Evolutionary conservation across 495 filamentous ascomycete species (phyloP), one percentile per base, ranked within the genome.

Genomic region (Aspergillus coremiiformis): DNA sequence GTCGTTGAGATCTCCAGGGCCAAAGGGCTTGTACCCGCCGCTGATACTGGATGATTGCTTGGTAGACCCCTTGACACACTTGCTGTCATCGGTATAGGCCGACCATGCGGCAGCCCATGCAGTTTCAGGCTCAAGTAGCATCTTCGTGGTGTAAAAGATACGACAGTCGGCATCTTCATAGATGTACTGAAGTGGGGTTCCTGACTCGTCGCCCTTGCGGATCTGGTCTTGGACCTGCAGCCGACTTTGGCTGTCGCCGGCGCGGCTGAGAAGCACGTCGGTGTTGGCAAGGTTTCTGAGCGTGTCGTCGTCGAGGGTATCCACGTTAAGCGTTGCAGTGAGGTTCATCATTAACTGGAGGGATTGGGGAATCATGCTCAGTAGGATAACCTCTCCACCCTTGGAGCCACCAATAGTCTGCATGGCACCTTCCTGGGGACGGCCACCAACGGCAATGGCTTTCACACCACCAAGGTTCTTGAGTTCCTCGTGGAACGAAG

Each of bases 401-500:
- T 69, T 65, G 42, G 46, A 63, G 20, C 70, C 69, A 20, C 64
- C 62, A 17, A 67, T 53, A 20, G 62, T 63, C 58, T 77, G 73
- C 71, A 75, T 77, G 9, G 70, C 67, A 0, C 66, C 67, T n/a
- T 51, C 41, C 33, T 54, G 46, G 7, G 78, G 73, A 2, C 61
- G 66, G 0, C 79, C 78, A 33, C 79, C 78, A 22, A 72, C 65
- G 10, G 69, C 74, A 14, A 82, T 62, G n/a, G 68, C 70, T 6
- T 66, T 63, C 6, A 76, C 76, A 32, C 74, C 75, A 37, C 67
- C 75, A 64, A 74, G 53, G 46, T 68, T 62, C 45, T 70, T 67
- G 74, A 82, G 78, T 51, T 77, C 63, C 59, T 82, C 78, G 21
- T 72, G 62, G 58, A 82, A 81, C 9, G 77, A 58, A 1, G 72